Percentiles rank a stretch among this genome's conserved stretches.
phyloP scores from a whole-genome alignment of 2,329 filamentous ascomycete genomes.

The Alternaria sp. region DNA sequence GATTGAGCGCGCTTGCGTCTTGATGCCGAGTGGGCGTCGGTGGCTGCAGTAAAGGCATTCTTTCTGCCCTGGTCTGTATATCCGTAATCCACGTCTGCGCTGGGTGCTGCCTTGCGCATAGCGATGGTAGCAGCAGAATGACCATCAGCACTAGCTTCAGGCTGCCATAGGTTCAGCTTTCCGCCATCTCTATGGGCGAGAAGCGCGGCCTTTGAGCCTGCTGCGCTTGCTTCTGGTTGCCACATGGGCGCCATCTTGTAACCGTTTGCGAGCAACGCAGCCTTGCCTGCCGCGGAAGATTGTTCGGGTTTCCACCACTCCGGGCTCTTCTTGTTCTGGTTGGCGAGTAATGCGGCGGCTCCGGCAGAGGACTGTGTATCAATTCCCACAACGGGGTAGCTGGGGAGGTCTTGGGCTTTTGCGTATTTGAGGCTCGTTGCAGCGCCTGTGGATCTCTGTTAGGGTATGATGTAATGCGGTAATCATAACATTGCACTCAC shows the following conservation, averaged over 20 bases:
- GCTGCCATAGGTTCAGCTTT: conserved; percentile 60
- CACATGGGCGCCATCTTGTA: conserved; percentile 67
- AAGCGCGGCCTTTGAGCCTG: conserved; percentile 77
- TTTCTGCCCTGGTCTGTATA: conserved; percentile 61
- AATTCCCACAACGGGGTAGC: conserved; percentile 73
- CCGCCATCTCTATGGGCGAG: conserved; percentile 64
- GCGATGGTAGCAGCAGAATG: conserved; percentile 74
- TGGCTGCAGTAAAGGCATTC: conserved; percentile 76
- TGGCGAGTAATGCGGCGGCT: conserved; percentile 76
- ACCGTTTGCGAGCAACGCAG: conserved; percentile 65
- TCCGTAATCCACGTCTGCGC: conserved; percentile 55
- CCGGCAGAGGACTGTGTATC: conserved; percentile 67
- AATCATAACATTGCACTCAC: conserved; percentile 48
- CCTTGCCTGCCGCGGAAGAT: conserved; percentile 63
- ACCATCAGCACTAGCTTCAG: conserved; percentile 60
- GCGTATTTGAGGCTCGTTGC: conserved; percentile 73
- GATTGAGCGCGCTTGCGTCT: conserved; percentile 69
- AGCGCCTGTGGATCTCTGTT: conserved; percentile 56
- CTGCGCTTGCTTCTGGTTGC: conserved; percentile 68
- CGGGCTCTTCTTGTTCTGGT: conserved; percentile 70
- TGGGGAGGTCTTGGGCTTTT: conserved; percentile 73
- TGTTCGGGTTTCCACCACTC: conserved; percentile 71
- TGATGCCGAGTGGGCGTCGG: conserved; percentile 70
- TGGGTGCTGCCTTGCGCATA: conserved; percentile 61
- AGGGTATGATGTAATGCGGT: conserved; percentile 5